Evolutionary conservation across 1,284 basidiomycete species (phyloP).

Genomic region (Microbotryum intermedium): DNA sequence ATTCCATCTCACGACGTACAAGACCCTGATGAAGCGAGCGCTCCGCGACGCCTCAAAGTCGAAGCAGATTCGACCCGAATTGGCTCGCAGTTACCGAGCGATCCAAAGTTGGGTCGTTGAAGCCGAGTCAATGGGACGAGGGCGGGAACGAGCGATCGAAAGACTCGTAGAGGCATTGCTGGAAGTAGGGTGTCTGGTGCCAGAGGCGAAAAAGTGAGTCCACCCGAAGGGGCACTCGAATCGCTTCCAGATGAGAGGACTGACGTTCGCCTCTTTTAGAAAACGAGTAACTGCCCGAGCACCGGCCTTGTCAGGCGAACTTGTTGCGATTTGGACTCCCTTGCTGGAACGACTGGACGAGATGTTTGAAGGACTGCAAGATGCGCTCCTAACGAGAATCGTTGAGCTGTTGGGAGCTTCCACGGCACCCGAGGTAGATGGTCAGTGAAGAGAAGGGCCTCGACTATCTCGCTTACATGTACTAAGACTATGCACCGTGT

Average conservation of each 20-base stretch:
- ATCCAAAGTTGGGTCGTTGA: conserved; percentile 45
- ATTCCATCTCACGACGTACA: conserved; percentile 56
- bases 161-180: conserved; percentile 55
- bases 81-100: conserved; percentile 54
- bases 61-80: conserved; percentile 44
- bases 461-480: no score
- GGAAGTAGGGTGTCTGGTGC: conserved; percentile 58
- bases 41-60: conserved; percentile 49
- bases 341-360: conserved; percentile 56
- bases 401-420: conserved; percentile 41
- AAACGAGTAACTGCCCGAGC: conserved; percentile 42
- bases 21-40: conserved; percentile 49
- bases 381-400: conserved; percentile 49
- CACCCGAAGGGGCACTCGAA: background rate
- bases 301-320: conserved; percentile 47
- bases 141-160: conserved; percentile 48
- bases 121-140: conserved; percentile 33
- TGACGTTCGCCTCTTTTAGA: conserved; percentile 35
- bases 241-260: background rate
- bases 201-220: conserved; percentile 65
- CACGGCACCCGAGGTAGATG: background rate
- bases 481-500: no score
- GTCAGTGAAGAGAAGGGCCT: no score
- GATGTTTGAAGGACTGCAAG: conserved; percentile 51
- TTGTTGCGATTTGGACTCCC: conserved; percentile 60